A percentile compares a stretch with the other conserved stretches of the same genome.
phyloP scores from a whole-genome alignment of 257 asterid species.

The Paraleonurus japonicus region DNA sequence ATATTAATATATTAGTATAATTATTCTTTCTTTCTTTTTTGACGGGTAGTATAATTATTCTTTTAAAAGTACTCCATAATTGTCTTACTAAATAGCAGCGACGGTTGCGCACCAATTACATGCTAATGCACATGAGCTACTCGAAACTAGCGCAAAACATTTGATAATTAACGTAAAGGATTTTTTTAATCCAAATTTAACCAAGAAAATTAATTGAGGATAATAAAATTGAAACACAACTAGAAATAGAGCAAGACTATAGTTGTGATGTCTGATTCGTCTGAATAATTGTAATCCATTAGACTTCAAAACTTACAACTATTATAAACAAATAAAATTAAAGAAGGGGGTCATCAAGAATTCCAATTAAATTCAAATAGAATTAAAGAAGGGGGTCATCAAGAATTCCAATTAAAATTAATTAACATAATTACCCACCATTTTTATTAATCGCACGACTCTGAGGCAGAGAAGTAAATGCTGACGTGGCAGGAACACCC shows the following conservation, averaged over 20 bases:
- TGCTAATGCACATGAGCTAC: no score
- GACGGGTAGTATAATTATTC: no score
- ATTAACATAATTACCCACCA: conserved; percentile 19
- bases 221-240: no score
- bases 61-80: no score
- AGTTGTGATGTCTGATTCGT: not conserved
- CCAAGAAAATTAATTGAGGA: no score
- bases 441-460: conserved; percentile 16
- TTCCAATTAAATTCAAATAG: conserved; percentile 7
- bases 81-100: no score
- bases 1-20: no score
- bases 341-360: not conserved
- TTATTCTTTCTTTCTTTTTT: no score
- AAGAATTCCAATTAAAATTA: conserved; percentile 2
- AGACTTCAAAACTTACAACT: not conserved
- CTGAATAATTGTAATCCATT: not conserved
- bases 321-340: conserved; percentile 12
- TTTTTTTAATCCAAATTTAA: no score
- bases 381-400: not conserved
- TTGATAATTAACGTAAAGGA: not conserved
- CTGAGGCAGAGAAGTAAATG: conserved; percentile 7
- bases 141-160: no score
- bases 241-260: not conserved
- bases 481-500: conserved; percentile 21
- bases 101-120: no score